Evolutionary conservation across 2,329 filamentous ascomycete species (phyloP).

Genomic region (Microdochium bolleyi): DNA sequence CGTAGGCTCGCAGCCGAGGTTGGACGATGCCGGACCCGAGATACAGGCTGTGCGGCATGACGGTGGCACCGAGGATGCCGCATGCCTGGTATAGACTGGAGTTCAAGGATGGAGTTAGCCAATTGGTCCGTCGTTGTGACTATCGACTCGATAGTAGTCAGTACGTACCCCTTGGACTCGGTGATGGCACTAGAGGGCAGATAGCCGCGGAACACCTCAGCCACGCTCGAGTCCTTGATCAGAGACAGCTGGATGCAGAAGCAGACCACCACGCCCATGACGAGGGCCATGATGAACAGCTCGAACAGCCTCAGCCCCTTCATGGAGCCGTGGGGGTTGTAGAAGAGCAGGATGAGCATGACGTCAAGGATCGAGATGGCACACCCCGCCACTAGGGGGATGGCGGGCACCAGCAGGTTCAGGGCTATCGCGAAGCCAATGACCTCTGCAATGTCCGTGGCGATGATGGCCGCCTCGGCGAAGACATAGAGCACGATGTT

Average conservation of each 20-base stretch:
- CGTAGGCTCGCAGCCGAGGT: slow-evolving; percentile 56
- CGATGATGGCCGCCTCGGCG: slow-evolving; percentile 61
- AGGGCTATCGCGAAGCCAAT: slow-evolving; percentile 65
- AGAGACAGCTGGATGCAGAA: slow-evolving; percentile 63
- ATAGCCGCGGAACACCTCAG: slow-evolving; percentile 57
- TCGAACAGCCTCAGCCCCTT: slow-evolving; percentile 55
- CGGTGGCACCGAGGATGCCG: slow-evolving; percentile 69
- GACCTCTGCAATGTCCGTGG: slow-evolving; percentile 65
- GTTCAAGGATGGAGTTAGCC: slow-evolving; percentile 3
- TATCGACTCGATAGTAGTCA: too few species aligned
- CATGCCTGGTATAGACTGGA: slow-evolving; percentile 57
- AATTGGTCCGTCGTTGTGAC: too few species aligned
- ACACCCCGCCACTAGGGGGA: slow-evolving; percentile 61
- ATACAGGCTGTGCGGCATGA: slow-evolving; percentile 64
- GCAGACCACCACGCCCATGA: slow-evolving; percentile 61
- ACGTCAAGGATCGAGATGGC: slow-evolving; percentile 63
- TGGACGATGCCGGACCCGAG: slow-evolving; percentile 64
- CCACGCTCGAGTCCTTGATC: slow-evolving; percentile 44
- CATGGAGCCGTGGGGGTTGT: slow-evolving; percentile 51
- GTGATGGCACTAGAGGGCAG: slow-evolving; percentile 53
- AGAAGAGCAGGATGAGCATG: slow-evolving; percentile 60
- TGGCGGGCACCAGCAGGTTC: slow-evolving; percentile 54
- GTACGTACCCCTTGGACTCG: slow-evolving; percentile 35
- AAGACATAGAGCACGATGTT: slow-evolving; percentile 54
- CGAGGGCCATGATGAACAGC: slow-evolving; percentile 52